These are phyloP conservation scores for Elsinoe australis DNA, from an alignment of 2,329 filamentous ascomycete genomes.

Conservation along the genomic window DNA sequence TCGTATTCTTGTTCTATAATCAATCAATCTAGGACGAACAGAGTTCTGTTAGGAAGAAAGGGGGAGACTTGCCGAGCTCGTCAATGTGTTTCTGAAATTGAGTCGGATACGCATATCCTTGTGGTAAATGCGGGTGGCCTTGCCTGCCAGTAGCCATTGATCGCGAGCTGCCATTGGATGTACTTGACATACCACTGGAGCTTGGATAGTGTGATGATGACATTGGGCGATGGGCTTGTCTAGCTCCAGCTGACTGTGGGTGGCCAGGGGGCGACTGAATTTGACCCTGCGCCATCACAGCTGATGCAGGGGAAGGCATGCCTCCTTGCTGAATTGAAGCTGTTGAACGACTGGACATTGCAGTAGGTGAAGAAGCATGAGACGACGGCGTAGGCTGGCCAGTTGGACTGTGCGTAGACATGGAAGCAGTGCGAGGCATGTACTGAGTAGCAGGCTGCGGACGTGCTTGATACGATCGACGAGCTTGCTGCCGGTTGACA, in stretches of 20 bases:
- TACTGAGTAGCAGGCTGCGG: slow-evolving; percentile 10
- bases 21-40: slow-evolving; percentile 63
- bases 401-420: slow-evolving; percentile 56
- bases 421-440: slow-evolving; percentile 32
- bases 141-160: slow-evolving; percentile 21
- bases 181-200: slow-evolving; percentile 32
- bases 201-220: slow-evolving; percentile 25
- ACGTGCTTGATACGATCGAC: slow-evolving; percentile 28
- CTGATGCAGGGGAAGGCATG: slow-evolving; percentile 54
- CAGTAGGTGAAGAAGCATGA: slow-evolving; percentile 61
- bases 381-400: slow-evolving; percentile 76
- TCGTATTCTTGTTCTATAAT: slow-evolving; percentile 95
- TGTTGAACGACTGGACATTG: slow-evolving; percentile 51
- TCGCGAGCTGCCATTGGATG: slow-evolving; percentile 28
- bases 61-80: slow-evolving; percentile 78
- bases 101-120: slow-evolving; percentile 63
- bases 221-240: slow-evolving; percentile 33
- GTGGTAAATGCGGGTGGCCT: slow-evolving; percentile 28
- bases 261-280: slow-evolving; percentile 32
- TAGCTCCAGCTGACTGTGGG: slow-evolving; percentile 41
- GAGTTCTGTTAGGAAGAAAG: slow-evolving; percentile 47
- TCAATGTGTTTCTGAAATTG: slow-evolving; percentile 92
- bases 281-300: slow-evolving; percentile 47
- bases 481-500: slow-evolving; percentile 60
- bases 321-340: slow-evolving; percentile 53